Percentiles rank a stretch among this genome's conserved stretches.
Conservation (phyloP, 768 basidiomycete species). For the Gloeophyllum trabeum region DNA sequence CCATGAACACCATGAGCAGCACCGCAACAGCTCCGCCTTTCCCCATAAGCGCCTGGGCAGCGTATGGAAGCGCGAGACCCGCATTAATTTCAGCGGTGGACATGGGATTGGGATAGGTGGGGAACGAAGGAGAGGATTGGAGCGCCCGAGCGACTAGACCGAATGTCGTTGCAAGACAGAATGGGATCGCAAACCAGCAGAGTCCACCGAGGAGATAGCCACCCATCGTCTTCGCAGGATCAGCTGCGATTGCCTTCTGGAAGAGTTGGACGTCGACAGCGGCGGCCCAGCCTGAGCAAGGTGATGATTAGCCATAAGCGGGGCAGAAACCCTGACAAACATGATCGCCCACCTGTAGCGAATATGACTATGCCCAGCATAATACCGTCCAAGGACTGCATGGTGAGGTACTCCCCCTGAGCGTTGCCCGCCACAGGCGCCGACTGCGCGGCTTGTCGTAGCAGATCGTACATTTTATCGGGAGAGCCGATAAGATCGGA, state of each 20-base stretch:
- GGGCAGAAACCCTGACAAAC: background rate
- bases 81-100: conserved; percentile 26
- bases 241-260: conserved; percentile 22
- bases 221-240: conserved; percentile 17
- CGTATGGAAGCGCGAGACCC: conserved; percentile 34
- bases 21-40: conserved; percentile 31
- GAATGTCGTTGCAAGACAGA: conserved; percentile 29
- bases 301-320: background rate
- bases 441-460: conserved; percentile 30
- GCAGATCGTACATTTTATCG: conserved; percentile 30
- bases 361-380: conserved; percentile 16
- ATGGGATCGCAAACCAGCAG: conserved; percentile 29
- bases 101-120: conserved; percentile 22
- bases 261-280: conserved; percentile 14
- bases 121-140: background rate
- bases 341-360: conserved; percentile 8
- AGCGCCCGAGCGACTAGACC: conserved; percentile 25
- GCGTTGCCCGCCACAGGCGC: conserved; percentile 36
- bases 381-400: conserved; percentile 31
- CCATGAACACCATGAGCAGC: conserved; percentile 36
- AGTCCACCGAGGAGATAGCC: conserved; percentile 24
- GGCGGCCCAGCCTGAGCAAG: background rate
- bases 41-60: conserved; percentile 34
- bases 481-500: conserved; percentile 27
- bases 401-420: conserved; percentile 41